phyloP scores from a whole-genome alignment of 2,329 filamentous ascomycete genomes.

The Zymoseptoria crescenta region DNA sequence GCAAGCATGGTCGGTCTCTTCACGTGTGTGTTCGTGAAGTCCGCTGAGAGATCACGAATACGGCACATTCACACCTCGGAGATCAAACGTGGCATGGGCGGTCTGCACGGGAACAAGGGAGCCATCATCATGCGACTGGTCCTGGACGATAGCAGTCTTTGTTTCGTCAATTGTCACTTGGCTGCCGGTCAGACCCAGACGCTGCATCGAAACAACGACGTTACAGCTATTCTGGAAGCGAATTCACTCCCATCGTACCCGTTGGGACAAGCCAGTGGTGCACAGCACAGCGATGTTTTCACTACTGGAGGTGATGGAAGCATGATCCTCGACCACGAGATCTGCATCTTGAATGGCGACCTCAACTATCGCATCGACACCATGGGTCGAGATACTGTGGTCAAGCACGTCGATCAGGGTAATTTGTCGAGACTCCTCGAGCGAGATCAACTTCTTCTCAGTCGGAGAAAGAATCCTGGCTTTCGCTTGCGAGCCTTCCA shows the following conservation, averaged over 20 bases:
- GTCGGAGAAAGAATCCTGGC: slow-evolving; percentile 77
- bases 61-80: slow-evolving; percentile 70
- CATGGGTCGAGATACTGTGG: slow-evolving; percentile 88
- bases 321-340: slow-evolving; percentile 93
- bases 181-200: slow-evolving; percentile 90
- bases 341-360: slow-evolving; percentile 94
- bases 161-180: slow-evolving; percentile 95
- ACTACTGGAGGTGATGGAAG: slow-evolving; percentile 88
- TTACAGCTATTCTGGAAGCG: slow-evolving; percentile 80
- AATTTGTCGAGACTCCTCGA: slow-evolving; percentile 84
- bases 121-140: slow-evolving; percentile 87
- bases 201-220: slow-evolving; percentile 83
- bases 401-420: slow-evolving; percentile 71
- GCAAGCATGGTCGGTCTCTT: slow-evolving; percentile 89
- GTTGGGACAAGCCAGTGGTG: slow-evolving; percentile 34
- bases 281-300: slow-evolving; percentile 65
- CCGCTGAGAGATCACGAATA: slow-evolving; percentile 66
- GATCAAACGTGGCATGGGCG: slow-evolving; percentile 93
- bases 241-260: slow-evolving; percentile 61
- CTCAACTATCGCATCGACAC: slow-evolving; percentile 98
- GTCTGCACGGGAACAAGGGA: slow-evolving; percentile 92
- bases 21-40: slow-evolving; percentile 89
- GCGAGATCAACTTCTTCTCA: slow-evolving; percentile 85
- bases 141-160: slow-evolving; percentile 86
- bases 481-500: slow-evolving; percentile 84